These are phyloP conservation scores for Fusarium compactum DNA, from an alignment of 2,329 filamentous ascomycete genomes.

Conservation along the genomic window DNA sequence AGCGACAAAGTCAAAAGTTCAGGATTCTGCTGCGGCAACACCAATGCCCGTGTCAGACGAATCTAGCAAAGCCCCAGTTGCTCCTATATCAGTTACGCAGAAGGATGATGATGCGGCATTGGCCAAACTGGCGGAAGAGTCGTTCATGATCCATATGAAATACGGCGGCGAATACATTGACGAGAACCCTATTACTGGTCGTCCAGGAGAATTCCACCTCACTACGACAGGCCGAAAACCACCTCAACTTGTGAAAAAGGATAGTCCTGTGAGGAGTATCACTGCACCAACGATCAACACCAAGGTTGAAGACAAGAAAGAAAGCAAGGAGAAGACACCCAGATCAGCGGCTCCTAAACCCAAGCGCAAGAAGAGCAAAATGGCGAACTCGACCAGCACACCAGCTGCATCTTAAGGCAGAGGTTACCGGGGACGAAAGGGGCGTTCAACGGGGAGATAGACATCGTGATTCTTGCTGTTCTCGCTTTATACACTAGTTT, in stretches of 20 bases:
- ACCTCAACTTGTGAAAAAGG: constrained; percentile 49
- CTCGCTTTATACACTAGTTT: constrained; percentile 31
- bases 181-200: constrained; percentile 75
- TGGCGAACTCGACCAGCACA: constrained; percentile 51
- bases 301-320: constrained; percentile 60
- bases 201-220: constrained; percentile 74
- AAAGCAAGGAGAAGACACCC: constrained; percentile 60
- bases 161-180: constrained; percentile 75
- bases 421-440: background rate
- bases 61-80: constrained; percentile 42
- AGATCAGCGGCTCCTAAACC: constrained; percentile 58
- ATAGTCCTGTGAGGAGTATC: constrained; percentile 51
- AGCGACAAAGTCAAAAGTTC: constrained; percentile 45
- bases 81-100: constrained; percentile 43
- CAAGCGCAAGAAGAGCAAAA: constrained; percentile 64
- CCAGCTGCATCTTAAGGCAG: constrained; percentile 48
- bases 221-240: constrained; percentile 69
- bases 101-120: constrained; percentile 57
- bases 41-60: constrained; percentile 58
- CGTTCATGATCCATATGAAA: constrained; percentile 67
- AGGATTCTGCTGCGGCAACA: constrained; percentile 61
- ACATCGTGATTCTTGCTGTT: background rate
- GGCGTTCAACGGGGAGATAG: constrained; percentile 17
- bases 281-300: constrained; percentile 55
- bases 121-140: constrained; percentile 67